These are phyloP conservation scores for Penicillium atrosanguineum DNA, from an alignment of 495 filamentous ascomycete species.

Conservation along the genomic window DNA sequence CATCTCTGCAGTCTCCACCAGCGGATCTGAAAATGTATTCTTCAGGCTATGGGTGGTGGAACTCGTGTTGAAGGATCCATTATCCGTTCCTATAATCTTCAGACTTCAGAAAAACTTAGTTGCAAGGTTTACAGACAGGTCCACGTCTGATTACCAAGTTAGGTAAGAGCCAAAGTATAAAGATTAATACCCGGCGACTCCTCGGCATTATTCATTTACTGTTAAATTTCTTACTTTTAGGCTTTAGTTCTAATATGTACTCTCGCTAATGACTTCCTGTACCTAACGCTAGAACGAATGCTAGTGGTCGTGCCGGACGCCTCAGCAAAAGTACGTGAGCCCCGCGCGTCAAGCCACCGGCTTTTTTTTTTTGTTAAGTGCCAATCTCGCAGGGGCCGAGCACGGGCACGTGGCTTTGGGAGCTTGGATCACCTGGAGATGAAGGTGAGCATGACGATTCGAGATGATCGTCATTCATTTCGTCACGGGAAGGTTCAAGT, in stretches of 20 bases:
- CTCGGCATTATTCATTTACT: background rate
- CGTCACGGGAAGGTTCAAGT: background rate
- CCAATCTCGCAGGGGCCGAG: background rate
- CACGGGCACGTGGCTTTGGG: constrained; percentile 3
- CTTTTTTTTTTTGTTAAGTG: background rate
- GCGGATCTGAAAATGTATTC: background rate
- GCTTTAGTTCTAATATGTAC: too few relatives aligned
- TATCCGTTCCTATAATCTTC: background rate
- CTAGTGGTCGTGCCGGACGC: background rate
- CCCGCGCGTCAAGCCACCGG: background rate
- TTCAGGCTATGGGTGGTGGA: background rate
- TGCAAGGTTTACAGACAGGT: too few relatives aligned
- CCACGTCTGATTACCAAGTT: background rate
- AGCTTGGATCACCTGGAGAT: constrained; percentile 2
- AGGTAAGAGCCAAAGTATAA: background rate
- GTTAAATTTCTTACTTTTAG: too few relatives aligned
- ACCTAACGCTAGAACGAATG: background rate
- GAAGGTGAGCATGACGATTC: background rate
- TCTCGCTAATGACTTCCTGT: background rate
- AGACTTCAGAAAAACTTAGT: too few relatives aligned
- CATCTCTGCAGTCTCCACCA: background rate
- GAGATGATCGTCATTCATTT: constrained; percentile 1
- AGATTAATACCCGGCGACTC: background rate
- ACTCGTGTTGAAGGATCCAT: background rate
- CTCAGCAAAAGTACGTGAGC: background rate